phyloP scores from a whole-genome alignment of 2,329 filamentous ascomycete species.

The Bimuria novae-zelandiae region DNA sequence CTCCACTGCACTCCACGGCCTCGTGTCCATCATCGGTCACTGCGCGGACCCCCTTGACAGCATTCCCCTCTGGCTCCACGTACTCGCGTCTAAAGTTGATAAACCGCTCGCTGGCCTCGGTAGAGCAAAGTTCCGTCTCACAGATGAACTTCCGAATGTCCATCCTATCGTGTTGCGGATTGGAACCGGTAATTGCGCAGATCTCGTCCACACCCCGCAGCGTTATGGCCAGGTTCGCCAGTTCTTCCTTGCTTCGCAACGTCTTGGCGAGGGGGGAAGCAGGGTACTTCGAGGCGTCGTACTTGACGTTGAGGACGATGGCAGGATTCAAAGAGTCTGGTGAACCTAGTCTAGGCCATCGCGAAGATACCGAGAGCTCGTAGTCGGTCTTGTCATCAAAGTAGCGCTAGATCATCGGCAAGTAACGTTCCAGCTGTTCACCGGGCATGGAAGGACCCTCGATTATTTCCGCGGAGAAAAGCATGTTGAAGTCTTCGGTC shows the following conservation, averaged over 20 bases:
- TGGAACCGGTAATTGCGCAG: no score
- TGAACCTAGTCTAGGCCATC: not conserved
- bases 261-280: not conserved
- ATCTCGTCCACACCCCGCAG: not conserved
- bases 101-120: not conserved
- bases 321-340: not conserved
- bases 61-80: not conserved
- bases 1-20: no score
- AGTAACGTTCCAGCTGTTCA: not conserved
- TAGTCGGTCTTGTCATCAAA: not conserved
- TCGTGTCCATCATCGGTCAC: no score
- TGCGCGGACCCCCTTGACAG: no score
- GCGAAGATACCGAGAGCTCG: not conserved
- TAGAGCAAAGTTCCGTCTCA: not conserved
- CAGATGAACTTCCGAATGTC: not conserved
- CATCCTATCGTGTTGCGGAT: not conserved
- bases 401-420: not conserved
- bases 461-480: not conserved
- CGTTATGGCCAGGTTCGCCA: not conserved
- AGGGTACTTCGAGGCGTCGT: not conserved
- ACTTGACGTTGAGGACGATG: not conserved
- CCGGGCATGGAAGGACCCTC: not conserved
- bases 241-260: not conserved
- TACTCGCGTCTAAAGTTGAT: not conserved
- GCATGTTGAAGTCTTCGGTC: not conserved